Base-by-base conservation (phyloP, 176 grass and related monocot genomes). In the Aegilops sharonensis region DNA sequence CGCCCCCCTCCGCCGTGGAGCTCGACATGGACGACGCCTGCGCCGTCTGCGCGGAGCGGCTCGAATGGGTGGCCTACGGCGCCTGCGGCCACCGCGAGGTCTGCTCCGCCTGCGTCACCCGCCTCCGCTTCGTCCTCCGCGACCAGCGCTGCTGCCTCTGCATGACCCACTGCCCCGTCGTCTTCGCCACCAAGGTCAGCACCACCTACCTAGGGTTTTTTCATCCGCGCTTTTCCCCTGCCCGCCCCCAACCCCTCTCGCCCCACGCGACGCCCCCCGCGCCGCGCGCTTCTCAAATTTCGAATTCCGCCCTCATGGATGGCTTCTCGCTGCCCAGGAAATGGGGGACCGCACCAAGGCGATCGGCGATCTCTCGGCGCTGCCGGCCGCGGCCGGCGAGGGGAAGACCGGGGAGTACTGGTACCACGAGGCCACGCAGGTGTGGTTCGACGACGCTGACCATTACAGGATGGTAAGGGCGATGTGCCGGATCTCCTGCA, bases 41-140 rank as follows among this genome's bases (percentile, higher is more conserved):
- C 75, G 92, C 92, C 30, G 90, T 94, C 64, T 94, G 92, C 77
- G 90, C 90, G 32, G 92, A 94, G 64, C 62, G 81, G 10, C 75
- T 94, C 77, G 85, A 92, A 77, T 94, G 92, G 92, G 89, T 92
- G 43, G 92, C 89, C 66, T 94, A 94, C 72, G 92, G 92, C 62
- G 54, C 78, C 8, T 94, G 92, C 87, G 84, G 87, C 40, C 92
- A 95, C 68, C 86, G 88, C 36, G 93, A 92, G 88, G 93, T 95
- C 45, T 95, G 90, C 93, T 89, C 93, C 27, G 84, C 75, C 34
- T 95, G 93, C 79, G 90, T 95, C 37, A 86, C 90, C 30, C 93
- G 90, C 77, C 86, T 95, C 69, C 88, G 93, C 21, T 95, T 95
- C 86, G 83, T 95, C 90, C 37, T 89, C 74, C 82, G 75, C 60